phyloP scores from a whole-genome alignment of 305 asterid genomes.

The Euphrasia arctica region DNA sequence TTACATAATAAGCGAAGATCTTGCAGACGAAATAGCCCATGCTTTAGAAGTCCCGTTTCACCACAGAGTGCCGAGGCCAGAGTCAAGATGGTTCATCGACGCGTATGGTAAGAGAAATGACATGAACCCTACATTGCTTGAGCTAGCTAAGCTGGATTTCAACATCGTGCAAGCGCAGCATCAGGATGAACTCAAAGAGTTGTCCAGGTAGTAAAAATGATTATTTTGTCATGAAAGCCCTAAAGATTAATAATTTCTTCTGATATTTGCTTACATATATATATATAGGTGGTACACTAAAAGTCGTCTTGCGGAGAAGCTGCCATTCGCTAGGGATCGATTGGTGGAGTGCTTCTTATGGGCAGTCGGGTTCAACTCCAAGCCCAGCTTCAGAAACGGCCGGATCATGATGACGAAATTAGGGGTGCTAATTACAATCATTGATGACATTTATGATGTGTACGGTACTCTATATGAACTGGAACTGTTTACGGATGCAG shows the following conservation, averaged over 20 bases:
- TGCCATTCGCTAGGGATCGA: conserved; percentile 42
- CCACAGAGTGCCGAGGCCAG: conserved; percentile 37
- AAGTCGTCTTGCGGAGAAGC: conserved; percentile 30
- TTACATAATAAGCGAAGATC: conserved; percentile 7
- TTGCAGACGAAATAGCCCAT: conserved; percentile 27
- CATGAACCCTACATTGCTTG: conserved; percentile 29
- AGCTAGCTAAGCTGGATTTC: conserved; percentile 40
- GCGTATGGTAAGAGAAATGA: conserved; percentile 20
- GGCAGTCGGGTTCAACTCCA: conserved; percentile 18
- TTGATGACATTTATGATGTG: conserved; percentile 44
- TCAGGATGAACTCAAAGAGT: conserved; percentile 23
- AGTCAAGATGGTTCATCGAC: conserved; percentile 44
- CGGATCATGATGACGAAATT: conserved; percentile 33
- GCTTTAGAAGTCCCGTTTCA: conserved; percentile 44
- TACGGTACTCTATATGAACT: conserved; percentile 47
- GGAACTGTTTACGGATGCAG: conserved; percentile 35
- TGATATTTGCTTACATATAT: not conserved
- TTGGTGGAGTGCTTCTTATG: no score
- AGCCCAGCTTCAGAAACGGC: conserved; percentile 28
- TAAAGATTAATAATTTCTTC: no score
- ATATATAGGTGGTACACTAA: conserved; percentile 39
- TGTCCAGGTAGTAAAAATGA: conserved; percentile 17
- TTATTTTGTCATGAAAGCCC: no score
- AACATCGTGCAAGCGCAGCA: conserved; percentile 29
- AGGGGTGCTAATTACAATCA: conserved; percentile 26